A percentile compares a stretch with the other conserved stretches of the same genome.
phyloP scores from a whole-genome alignment of 441 rosid species.

The Adansonia grandidieri region DNA sequence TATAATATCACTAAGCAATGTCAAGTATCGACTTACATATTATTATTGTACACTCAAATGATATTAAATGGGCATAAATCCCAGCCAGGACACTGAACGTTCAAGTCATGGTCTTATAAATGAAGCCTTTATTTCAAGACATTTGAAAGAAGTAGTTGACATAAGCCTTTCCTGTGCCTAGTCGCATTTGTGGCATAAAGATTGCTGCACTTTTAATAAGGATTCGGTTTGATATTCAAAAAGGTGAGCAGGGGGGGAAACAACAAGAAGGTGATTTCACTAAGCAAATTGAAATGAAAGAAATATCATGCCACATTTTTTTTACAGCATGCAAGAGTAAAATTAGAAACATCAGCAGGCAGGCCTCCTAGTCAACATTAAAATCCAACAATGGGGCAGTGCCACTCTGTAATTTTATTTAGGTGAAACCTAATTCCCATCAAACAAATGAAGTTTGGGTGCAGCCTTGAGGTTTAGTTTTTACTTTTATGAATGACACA shows the following conservation, averaged over 20 bases:
- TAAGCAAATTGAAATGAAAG: neutral
- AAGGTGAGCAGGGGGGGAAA: neutral
- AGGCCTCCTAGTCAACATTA: neutral
- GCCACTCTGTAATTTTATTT: neutral
- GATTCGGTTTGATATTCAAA: neutral
- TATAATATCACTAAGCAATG: neutral
- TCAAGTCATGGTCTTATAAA: neutral
- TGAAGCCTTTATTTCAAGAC: neutral
- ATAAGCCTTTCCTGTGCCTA: neutral
- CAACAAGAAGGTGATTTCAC: neutral
- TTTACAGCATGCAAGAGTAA: neutral
- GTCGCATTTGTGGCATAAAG: neutral
- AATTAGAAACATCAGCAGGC: neutral
- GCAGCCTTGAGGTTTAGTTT: conserved; percentile 6
- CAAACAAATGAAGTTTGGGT: conserved; percentile 1
- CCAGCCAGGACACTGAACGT: neutral
- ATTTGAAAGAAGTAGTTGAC: neutral
- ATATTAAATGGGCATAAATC: neutral
- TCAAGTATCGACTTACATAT: neutral
- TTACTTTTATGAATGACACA: neutral
- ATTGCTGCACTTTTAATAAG: neutral
- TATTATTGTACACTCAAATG: neutral
- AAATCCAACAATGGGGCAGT: neutral
- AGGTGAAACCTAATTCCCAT: neutral
- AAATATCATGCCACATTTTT: neutral